Percentiles rank a stretch among this genome's conserved stretches.
These are phyloP conservation scores for Chrysopogon serrulatus DNA, from an alignment of 176 grass and related monocot genomes.

Conservation along the genomic window DNA sequence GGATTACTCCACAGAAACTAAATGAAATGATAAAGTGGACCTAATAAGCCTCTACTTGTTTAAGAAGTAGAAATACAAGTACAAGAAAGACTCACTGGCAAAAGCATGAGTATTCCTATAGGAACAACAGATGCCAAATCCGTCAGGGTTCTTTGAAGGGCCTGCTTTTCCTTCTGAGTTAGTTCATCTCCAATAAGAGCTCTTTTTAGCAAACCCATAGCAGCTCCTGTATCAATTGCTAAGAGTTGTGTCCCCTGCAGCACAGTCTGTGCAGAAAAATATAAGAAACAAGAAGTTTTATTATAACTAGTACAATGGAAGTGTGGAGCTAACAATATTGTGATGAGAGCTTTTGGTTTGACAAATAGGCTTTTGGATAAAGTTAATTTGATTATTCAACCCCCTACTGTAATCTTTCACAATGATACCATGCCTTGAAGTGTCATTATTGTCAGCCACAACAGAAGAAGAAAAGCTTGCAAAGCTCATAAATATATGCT, in stretches of 20 bases:
- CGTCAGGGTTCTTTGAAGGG: slow-evolving; percentile 96
- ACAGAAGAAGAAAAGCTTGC: slow-evolving; percentile 1
- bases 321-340: background rate
- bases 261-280: slow-evolving; percentile 60
- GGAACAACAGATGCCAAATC: slow-evolving; percentile 98
- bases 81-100: slow-evolving; percentile 73
- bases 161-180: slow-evolving; percentile 93
- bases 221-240: slow-evolving; percentile 87
- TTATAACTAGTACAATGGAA: background rate
- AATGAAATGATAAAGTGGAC: slow-evolving; percentile 21
- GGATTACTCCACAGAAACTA: slow-evolving; percentile 3
- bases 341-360: background rate
- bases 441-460: background rate
- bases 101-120: slow-evolving; percentile 98
- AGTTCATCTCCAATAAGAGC: slow-evolving; percentile 93
- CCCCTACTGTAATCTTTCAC: background rate
- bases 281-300: slow-evolving; percentile 8
- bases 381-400: background rate
- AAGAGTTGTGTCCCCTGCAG: slow-evolving; percentile 92
- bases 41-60: background rate
- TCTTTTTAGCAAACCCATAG: slow-evolving; percentile 78
- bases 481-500: background rate
- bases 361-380: background rate
- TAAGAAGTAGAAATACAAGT: background rate
- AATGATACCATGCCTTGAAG: slow-evolving; percentile 7